phyloP scores from a whole-genome alignment of 805 yeast species.

The Candida sonorensis region DNA sequence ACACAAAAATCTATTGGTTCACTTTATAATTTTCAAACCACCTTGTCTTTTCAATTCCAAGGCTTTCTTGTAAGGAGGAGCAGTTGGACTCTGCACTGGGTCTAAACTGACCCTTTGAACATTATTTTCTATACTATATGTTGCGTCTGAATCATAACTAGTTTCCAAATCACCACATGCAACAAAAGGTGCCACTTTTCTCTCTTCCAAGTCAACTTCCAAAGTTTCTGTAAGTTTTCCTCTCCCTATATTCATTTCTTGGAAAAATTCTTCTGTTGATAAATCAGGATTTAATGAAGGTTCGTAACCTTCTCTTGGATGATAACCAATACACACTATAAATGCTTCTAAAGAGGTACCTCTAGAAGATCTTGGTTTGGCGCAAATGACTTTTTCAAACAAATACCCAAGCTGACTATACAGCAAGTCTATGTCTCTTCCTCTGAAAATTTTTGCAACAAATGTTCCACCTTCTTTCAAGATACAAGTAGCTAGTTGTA shows the following conservation, averaged over 20 bases:
- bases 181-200: constrained; percentile 81
- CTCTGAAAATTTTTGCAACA: constrained; percentile 95
- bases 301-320: constrained; percentile 77
- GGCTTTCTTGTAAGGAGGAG: constrained; percentile 94
- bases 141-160: constrained; percentile 92
- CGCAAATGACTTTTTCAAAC: constrained; percentile 85
- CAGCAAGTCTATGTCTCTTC: constrained; percentile 88
- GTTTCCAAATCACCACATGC: constrained; percentile 86
- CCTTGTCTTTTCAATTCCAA: constrained; percentile 81
- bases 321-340: constrained; percentile 84
- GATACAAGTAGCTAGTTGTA: constrained; percentile 85
- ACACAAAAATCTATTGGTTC: no score
- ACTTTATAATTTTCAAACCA: constrained; percentile 29
- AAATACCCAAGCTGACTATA: constrained; percentile 87
- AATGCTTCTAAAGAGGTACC: constrained; percentile 94
- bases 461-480: constrained; percentile 86
- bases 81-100: constrained; percentile 93
- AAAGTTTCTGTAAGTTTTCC: constrained; percentile 40
- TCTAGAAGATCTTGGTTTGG: constrained; percentile 92
- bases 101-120: constrained; percentile 49
- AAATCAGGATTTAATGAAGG: constrained; percentile 47
- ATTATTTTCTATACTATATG: constrained; percentile 54
- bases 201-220: constrained; percentile 49
- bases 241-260: constrained; percentile 52
- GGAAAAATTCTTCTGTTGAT: constrained; percentile 80